Conservation (phyloP, 2,329 filamentous ascomycete species). For the Verticillium isaacii region DNA sequence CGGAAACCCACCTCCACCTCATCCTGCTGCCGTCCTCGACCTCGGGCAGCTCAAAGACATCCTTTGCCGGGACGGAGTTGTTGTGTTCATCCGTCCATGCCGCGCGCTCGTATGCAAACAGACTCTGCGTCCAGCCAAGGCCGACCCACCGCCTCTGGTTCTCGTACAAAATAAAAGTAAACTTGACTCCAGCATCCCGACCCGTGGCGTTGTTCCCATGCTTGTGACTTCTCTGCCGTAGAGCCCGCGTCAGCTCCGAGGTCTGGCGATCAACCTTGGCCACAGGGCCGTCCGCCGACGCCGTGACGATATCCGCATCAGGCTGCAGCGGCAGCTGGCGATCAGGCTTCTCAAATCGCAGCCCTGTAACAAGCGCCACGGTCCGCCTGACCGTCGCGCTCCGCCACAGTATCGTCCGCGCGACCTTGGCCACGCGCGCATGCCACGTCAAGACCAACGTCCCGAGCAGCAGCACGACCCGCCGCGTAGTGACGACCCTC, state of each 20-base stretch:
- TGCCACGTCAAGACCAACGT: constrained; percentile 90
- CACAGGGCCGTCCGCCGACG: constrained; percentile 1
- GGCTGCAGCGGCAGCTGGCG: constrained; percentile 18
- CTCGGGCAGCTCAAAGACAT: constrained; percentile 60
- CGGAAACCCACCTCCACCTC: constrained; percentile 74
- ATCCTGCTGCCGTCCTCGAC: constrained; percentile 55
- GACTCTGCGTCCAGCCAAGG: constrained; percentile 86
- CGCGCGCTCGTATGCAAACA: constrained; percentile 85
- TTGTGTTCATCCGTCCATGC: constrained; percentile 97
- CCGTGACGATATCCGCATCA: constrained; percentile 13
- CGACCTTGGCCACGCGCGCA: constrained; percentile 77
- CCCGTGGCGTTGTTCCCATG: constrained; percentile 28
- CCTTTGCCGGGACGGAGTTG: constrained; percentile 70
- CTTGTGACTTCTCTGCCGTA: constrained; percentile 23
- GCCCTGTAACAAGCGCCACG: constrained; percentile 71
- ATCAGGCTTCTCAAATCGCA: constrained; percentile 59
- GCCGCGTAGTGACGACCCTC: constrained; percentile 78
- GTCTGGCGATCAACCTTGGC: constrained; percentile 30
- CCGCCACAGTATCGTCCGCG: constrained; percentile 84
- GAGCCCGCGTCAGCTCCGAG: constrained; percentile 42
- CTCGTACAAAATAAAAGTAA: constrained; percentile 94
- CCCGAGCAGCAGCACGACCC: constrained; percentile 79
- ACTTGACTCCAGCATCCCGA: constrained; percentile 78
- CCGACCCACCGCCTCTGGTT: constrained; percentile 95
- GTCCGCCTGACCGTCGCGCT: constrained; percentile 69